Conservation (phyloP, 2,329 filamentous ascomycete genomes). For the Dothideomycetes sp. region DNA sequence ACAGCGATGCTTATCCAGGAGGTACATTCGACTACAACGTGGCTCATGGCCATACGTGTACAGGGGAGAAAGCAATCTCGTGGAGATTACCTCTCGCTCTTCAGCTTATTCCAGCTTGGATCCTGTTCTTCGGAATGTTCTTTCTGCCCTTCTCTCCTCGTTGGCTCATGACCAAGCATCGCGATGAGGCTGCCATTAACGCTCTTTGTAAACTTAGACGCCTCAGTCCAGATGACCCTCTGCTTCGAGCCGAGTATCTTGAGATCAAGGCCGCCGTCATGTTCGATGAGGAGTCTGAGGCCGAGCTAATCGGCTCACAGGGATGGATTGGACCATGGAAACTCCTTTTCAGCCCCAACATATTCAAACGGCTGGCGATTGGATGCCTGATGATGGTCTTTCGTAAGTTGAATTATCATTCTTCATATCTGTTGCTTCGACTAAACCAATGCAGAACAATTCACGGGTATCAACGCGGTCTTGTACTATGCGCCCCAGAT, state of each 20-base stretch:
- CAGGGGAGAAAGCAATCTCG: not conserved
- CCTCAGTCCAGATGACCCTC: conserved; percentile 12
- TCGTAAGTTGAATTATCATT: conserved; percentile 9
- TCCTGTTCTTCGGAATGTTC: conserved; percentile 43
- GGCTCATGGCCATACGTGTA: conserved; percentile 67
- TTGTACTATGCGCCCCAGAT: conserved; percentile 27
- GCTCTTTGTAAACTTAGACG: conserved; percentile 15
- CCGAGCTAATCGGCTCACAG: not conserved
- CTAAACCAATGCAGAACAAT: no score
- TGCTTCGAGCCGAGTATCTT: conserved; percentile 17
- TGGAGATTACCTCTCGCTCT: conserved; percentile 22
- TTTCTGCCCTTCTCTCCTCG: conserved; percentile 17
- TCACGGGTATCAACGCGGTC: conserved; percentile 25
- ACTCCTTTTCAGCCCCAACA: no score
- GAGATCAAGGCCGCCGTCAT: conserved; percentile 19
- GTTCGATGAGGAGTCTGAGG: conserved; percentile 14
- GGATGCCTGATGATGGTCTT: conserved; percentile 15
- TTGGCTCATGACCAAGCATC: conserved; percentile 17
- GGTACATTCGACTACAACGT: conserved; percentile 32
- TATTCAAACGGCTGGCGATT: conserved; percentile 14
- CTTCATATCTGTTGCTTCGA: no score
- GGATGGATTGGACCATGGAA: no score
- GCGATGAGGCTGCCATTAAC: conserved; percentile 16
- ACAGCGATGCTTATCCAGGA: not conserved
- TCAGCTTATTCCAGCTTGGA: conserved; percentile 55